Base-by-base conservation (phyloP, 306 rosid species). In the Arachis hypogaea region DNA sequence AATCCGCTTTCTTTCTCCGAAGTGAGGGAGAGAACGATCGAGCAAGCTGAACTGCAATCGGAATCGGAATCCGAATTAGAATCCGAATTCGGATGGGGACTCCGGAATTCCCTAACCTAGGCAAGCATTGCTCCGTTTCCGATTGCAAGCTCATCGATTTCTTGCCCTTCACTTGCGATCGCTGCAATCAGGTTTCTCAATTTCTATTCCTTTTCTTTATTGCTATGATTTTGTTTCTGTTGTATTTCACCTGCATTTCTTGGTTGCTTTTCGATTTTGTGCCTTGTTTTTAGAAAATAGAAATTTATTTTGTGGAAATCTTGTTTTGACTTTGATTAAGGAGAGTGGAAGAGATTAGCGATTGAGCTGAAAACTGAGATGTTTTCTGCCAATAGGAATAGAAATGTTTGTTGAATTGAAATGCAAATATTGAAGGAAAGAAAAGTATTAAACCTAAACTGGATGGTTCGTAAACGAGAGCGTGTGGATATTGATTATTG, bases 161-260 rank as follows among this genome's bases (percentile, higher is more conserved):
- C 87, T 82, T 92, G 85, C 99, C 99, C 36, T 94, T 94, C 86
- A 88, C 91, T 3, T 94, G 99, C 81, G 97, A 94, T 80, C 82
- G 96, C 63, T 94, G 98, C 72, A 36, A 68, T 55, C 90, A 81
- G 6, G 56, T 50, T 50, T 11, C 56, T 50, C 56, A 66, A 1
- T 11, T 14, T 2, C 14, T 0, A 29, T 3, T 47, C 2, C 0
- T 40, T 47, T 11, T 28, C 1, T 3, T 51, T 7, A 12, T 4
- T 5, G 16, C 14, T 16, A 10, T 50, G 10, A 33, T 7, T 77
- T 59, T 47, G 44, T 45, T 42, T 41, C 0, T 28, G 56, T 62
- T 77, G 40, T 51, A 14, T 40, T 45, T 18, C 5, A 30, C 28
- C 1, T 47, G 52, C 68, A 46, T 62, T 61, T 7, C 9, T 3